These are phyloP conservation scores for Schizophyllum amplum DNA, from an alignment of 1,284 basidiomycete genomes.

Conservation along the genomic window DNA sequence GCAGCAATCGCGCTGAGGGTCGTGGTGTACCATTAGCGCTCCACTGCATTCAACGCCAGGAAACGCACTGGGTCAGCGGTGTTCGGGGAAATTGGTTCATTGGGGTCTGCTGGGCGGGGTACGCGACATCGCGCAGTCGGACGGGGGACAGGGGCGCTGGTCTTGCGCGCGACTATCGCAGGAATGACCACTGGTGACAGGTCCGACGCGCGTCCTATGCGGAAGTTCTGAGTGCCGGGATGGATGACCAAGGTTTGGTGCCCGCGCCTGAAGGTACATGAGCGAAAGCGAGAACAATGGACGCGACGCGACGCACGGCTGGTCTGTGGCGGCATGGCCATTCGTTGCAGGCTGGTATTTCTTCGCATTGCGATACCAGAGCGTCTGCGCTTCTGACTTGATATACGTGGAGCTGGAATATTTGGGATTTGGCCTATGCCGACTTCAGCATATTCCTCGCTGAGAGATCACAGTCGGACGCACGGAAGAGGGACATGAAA, in stretches of 20 bases:
- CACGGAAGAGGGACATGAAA: slow-evolving; percentile 62
- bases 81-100: slow-evolving; percentile 7
- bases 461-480: background rate
- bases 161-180: slow-evolving; percentile 71
- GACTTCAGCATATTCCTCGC: background rate
- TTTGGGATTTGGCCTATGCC: background rate
- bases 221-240: slow-evolving; percentile 81
- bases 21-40: background rate
- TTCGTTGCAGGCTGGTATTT: slow-evolving; percentile 34
- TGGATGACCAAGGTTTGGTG: slow-evolving; percentile 86
- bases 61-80: background rate
- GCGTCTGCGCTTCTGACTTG: slow-evolving; percentile 58
- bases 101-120: slow-evolving; percentile 14
- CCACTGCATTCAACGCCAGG: background rate
- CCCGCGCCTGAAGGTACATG: slow-evolving; percentile 39
- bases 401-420: slow-evolving; percentile 50
- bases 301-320: slow-evolving; percentile 35
- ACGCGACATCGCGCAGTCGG: slow-evolving; percentile 13
- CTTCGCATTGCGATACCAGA: slow-evolving; percentile 66
- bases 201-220: slow-evolving; percentile 89
- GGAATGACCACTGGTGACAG: slow-evolving; percentile 69
- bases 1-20: background rate
- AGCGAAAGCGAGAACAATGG: slow-evolving; percentile 8
- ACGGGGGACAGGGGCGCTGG: slow-evolving; percentile 32
- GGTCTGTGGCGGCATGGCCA: slow-evolving; percentile 27